Evolutionary conservation across 2,329 filamentous ascomycete species (phyloP), one percentile per base, ranked within the genome.

Genomic region (Beauveria pseudobassiana): DNA sequence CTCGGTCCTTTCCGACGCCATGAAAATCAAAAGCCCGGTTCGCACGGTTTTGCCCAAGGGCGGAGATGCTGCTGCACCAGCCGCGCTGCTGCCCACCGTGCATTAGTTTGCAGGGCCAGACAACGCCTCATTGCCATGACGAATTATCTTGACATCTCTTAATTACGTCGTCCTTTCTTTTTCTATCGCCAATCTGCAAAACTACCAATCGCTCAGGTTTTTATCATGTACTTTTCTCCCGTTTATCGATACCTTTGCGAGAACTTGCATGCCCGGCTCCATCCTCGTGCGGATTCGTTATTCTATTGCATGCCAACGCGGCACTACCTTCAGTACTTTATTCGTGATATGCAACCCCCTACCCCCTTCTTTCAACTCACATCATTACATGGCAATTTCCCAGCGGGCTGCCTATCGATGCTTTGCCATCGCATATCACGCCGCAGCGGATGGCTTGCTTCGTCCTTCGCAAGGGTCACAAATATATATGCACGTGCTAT

Each of bases 1-100:
- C 58, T 43, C 58, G 58, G 42, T 60, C 58, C 58, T 60, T 60
- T 60, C 58, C 58, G 58, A 60, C 38, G 42, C 34, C 26, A 42
- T 34, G 22, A 50, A 28, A 18, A 18, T 10, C 2, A 1, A 59
- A 59, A 59, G 46, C 38, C 57, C 48, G 57, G 26, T 53, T 46
- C 34, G 46, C 18, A 24, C 46, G 48, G 45, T 30, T 24, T 46
- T 24, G n/a, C 42, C 18, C 34, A 40, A 10, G 2, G 20, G n/a
- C 22, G 5, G 8, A 3, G 12, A 8, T 28, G 16, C 16, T 9
- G 20, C 26, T 9, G 20, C 26, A 34, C 30, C 30, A 30, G 45
- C 56, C 38, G 18, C 45, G 1, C 34, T 38, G 34, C 34, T 38
- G 34, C 34, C 34, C 34, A 12, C 12, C 12, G 34, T 42, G 34